Evolutionary conservation across 169 alveolate species (phyloP), one percentile per base, ranked within the genome.

Genomic region (Babesia ovis): DNA sequence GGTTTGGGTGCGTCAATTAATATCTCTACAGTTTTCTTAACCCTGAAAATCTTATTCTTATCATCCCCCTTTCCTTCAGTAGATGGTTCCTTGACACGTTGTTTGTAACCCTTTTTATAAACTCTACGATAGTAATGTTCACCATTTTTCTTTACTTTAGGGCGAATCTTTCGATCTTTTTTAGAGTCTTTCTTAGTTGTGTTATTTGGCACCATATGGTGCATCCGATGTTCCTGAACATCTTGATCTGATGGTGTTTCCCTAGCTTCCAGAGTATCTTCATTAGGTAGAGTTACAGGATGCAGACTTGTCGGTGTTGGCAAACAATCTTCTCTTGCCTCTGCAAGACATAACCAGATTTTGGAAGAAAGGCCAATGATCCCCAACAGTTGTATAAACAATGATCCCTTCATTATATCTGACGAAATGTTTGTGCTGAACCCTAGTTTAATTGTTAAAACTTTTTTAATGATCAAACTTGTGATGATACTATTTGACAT

Each of bases 21-120:
- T 1, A 64, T 23, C 41, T 64, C 74, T 3, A 64, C 74, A 18
- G 74, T 64, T 23, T 64, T 64, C 62, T 64, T 64, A 5, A 64
- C 74, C n/a, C 74, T 45, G 48, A 64, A 64, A 9, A 64, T 61
- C 41, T 64, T 64, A 16, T 27, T 11, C 8, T 39, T 39, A 18
- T 64, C 54, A 6, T 34, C 35, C 18, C 39, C 35, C 0, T 48
- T 64, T 2, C 22, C 61, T 14, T 29, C 29, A 22, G 50, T 48
- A 46, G 46, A n/a, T 16, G 42, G 8, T 8, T 11, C 18, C 32
- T 3, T 27, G 16, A 1, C 42, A 59, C 1, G 4, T 27, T 35
- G 42, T 23, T 34, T 59, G 25, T 22, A 59, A 27, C 39, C 37
- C 1, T 31, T 59, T 35, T 41, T 59, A 12, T 59, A 32, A 12